phyloP scores from a whole-genome alignment of 2,329 filamentous ascomycete species.

The Acephala macrosclerotiorum region DNA sequence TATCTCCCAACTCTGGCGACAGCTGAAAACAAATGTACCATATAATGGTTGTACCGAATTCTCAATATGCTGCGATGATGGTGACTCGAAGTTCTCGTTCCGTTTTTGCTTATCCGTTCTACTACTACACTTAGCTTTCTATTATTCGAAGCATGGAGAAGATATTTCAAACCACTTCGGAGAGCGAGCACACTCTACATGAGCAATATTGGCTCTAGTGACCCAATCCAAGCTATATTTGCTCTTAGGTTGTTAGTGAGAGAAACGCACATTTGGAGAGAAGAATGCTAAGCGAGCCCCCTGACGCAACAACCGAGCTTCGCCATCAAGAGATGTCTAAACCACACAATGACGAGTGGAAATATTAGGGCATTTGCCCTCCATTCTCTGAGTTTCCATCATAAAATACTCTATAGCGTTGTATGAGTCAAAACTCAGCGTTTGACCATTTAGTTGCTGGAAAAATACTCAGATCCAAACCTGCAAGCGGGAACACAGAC shows the following conservation, averaged over 20 bases:
- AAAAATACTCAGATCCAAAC: background rate
- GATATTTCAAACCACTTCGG: background rate
- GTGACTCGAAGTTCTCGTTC: background rate
- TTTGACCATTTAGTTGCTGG: background rate
- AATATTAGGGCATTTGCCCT: background rate
- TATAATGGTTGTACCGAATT: background rate
- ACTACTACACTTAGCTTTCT: background rate
- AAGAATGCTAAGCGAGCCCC: background rate
- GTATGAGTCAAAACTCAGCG: background rate
- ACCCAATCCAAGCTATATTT: background rate
- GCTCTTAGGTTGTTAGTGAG: background rate
- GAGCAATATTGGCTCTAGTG: background rate
- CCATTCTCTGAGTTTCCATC: background rate
- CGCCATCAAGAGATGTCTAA: background rate
- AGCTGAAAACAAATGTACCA: constrained; percentile 2
- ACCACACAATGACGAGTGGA: background rate
- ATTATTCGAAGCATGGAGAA: background rate
- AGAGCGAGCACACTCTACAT: background rate
- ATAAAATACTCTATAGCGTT: background rate
- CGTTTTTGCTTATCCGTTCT: background rate
- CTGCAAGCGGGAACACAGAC: background rate
- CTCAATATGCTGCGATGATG: background rate
- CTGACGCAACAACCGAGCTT: background rate
- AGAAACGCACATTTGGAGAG: background rate
- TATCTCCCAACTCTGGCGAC: background rate